Conservation (phyloP, 139 green algal species). For the Picochlorum sp. region DNA sequence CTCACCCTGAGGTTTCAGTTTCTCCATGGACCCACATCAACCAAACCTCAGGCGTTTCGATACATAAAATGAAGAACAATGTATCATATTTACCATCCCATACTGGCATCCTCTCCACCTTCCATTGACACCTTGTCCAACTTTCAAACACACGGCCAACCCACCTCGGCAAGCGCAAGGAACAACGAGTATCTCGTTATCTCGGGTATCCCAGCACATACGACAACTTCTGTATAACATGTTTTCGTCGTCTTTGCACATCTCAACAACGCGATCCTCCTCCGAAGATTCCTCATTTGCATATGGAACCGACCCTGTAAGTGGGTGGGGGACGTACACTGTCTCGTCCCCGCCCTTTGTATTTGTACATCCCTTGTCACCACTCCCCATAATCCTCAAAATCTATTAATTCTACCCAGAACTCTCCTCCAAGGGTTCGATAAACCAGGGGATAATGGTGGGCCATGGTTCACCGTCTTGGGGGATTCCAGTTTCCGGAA, state of each 20-base stretch:
- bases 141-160: background rate
- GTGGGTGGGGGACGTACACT: too few species aligned
- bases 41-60: background rate
- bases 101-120: background rate
- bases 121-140: background rate
- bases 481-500: too few species aligned
- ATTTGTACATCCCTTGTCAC: background rate
- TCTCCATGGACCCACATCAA: background rate
- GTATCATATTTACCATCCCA: background rate
- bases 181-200: background rate
- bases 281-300: background rate
- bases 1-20: too few species aligned
- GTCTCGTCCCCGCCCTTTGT: background rate
- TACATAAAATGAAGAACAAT: background rate
- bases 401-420: background rate
- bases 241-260: too few species aligned
- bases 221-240: constrained; percentile 16
- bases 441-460: too few species aligned
- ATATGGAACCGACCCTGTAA: background rate
- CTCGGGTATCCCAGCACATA: constrained; percentile 13
- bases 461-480: too few species aligned
- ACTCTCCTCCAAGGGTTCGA: too few species aligned
- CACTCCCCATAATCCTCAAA: background rate
- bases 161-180: constrained; percentile 16
- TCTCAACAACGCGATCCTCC: too few species aligned